phyloP scores from a whole-genome alignment of 164 flowering plant genomes.

The Tetracentron sinense region DNA sequence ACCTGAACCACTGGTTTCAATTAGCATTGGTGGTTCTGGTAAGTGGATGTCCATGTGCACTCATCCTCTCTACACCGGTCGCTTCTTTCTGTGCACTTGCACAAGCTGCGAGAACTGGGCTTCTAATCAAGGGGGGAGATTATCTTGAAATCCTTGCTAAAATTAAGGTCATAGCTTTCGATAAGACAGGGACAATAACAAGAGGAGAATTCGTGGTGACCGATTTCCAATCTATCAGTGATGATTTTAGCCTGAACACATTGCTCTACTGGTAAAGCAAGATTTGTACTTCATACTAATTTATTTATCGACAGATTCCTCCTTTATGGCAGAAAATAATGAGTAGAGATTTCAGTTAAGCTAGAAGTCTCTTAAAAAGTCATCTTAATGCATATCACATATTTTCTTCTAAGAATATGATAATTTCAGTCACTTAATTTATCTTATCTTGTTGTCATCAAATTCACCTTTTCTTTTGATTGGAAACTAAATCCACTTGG shows the following conservation, averaged over 20 bases:
- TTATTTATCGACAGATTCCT: neutral
- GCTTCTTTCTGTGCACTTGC: slow-evolving; percentile 85
- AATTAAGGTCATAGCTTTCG: slow-evolving; percentile 68
- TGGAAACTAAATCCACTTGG: neutral
- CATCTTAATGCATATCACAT: no score
- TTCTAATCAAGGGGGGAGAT: slow-evolving; percentile 85
- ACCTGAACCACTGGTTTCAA: slow-evolving; percentile 54
- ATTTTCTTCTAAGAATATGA: slow-evolving; percentile 1
- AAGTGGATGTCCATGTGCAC: slow-evolving; percentile 94
- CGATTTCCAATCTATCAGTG: slow-evolving; percentile 38
- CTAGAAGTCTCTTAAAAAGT: no score
- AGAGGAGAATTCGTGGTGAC: slow-evolving; percentile 73
- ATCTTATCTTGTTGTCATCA: neutral
- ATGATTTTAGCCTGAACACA: slow-evolving; percentile 37
- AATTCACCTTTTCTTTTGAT: neutral
- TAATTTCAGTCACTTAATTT: neutral
- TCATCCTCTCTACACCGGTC: slow-evolving; percentile 88
- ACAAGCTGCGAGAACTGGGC: slow-evolving; percentile 70
- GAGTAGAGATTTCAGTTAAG: no score
- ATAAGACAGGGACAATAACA: slow-evolving; percentile 92
- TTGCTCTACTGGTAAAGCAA: slow-evolving; percentile 67
- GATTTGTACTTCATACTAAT: neutral
- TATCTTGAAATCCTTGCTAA: slow-evolving; percentile 68
- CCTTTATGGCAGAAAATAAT: neutral
- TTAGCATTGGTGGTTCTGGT: slow-evolving; percentile 77